Conservation (phyloP, 331 rosid species). For the Prunus yedoensis region DNA sequence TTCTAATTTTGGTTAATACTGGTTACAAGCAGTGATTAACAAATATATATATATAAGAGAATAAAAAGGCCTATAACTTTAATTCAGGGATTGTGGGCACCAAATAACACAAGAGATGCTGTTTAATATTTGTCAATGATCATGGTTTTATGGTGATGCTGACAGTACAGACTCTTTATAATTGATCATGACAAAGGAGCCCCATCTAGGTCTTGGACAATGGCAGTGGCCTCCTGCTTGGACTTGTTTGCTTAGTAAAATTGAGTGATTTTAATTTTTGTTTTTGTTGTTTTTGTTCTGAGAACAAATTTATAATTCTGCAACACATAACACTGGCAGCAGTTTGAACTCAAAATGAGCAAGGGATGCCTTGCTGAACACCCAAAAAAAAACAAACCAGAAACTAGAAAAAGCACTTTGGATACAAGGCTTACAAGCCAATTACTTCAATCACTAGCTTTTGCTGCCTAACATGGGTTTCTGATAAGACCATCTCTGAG, state of each 20-base stretch:
- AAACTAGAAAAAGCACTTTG: slow-evolving; percentile 1
- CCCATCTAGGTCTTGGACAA: not conserved
- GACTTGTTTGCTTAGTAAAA: not conserved
- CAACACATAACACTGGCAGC: not conserved
- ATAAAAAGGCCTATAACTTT: not conserved
- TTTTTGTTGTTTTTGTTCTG: no score
- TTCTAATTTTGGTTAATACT: no score
- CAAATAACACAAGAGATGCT: not conserved
- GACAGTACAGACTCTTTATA: not conserved
- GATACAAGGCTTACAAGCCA: not conserved
- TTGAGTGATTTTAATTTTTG: not conserved
- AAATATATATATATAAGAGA: no score
- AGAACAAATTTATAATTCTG: no score
- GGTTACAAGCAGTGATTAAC: no score
- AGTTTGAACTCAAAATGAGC: not conserved
- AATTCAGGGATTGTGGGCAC: not conserved
- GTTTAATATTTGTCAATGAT: slow-evolving; percentile 11
- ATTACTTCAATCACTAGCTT: slow-evolving; percentile 7
- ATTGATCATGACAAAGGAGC: not conserved
- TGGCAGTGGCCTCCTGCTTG: no score
- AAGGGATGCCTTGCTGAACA: slow-evolving; percentile 4
- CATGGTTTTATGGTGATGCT: slow-evolving; percentile 1
- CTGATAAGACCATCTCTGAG: slow-evolving; percentile 52
- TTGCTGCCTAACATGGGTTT: slow-evolving; percentile 28
- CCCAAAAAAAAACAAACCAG: not conserved